Conservation (phyloP, 2,329 filamentous ascomycete species). For the Cercospora canescens region DNA sequence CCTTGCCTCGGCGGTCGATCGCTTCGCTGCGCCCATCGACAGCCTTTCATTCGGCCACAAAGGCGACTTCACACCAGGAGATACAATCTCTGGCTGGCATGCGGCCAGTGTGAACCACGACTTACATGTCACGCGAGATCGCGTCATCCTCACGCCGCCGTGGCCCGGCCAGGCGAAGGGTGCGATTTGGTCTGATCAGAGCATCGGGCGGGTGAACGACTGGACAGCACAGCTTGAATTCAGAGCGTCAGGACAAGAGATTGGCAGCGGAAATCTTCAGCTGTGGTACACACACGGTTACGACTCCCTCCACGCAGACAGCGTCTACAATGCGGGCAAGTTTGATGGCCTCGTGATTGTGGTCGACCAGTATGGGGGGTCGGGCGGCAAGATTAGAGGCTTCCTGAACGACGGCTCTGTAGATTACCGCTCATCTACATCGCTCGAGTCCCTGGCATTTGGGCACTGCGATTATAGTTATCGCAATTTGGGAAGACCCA, state of each 20-base stretch:
- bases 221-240: conserved; percentile 89
- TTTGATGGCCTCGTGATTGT: conserved; percentile 92
- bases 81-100: conserved; percentile 57
- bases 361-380: conserved; percentile 78
- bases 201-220: conserved; percentile 52
- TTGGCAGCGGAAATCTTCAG: conserved; percentile 85
- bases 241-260: conserved; percentile 79
- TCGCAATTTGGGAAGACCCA: conserved; percentile 85
- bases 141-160: conserved; percentile 86
- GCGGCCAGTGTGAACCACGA: conserved; percentile 56
- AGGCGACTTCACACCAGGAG: conserved; percentile 65
- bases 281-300: conserved; percentile 81
- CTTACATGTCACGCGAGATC: conserved; percentile 74
- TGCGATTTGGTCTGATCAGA: conserved; percentile 73
- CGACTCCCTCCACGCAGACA: conserved; percentile 65
- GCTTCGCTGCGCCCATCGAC: conserved; percentile 29
- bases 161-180: conserved; percentile 83
- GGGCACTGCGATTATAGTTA: conserved; percentile 90
- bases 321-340: conserved; percentile 78
- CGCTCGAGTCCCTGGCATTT: conserved; percentile 83
- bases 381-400: conserved; percentile 78
- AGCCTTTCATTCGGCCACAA: conserved; percentile 72
- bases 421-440: conserved; percentile 74
- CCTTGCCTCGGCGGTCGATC: conserved; percentile 24
- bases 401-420: conserved; percentile 90